These are phyloP conservation scores for Trypanosoma avium DNA, from an alignment of 208 protist species.

Conservation along the genomic window DNA sequence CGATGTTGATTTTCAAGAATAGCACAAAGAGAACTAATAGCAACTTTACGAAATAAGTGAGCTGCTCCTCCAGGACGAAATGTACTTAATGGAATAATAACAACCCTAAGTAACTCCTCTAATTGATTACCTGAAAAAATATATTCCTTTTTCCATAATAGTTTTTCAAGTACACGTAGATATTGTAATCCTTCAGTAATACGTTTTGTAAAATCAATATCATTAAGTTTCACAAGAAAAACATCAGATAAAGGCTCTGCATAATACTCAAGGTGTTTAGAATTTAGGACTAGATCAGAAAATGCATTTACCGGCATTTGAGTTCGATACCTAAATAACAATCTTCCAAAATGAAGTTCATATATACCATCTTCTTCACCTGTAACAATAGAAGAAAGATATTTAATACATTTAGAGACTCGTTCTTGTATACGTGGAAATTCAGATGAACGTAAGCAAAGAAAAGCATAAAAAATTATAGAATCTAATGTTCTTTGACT, in stretches of 20 bases:
- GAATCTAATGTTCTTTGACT: conserved; percentile 80
- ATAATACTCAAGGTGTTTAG: conserved; percentile 24
- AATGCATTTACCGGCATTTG: conserved; percentile 73
- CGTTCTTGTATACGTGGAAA: conserved; percentile 40
- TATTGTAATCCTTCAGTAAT: conserved; percentile 79
- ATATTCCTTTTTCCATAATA: conserved; percentile 46
- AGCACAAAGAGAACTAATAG: conserved; percentile 77
- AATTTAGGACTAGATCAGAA: conserved; percentile 61
- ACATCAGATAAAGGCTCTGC: conserved; percentile 47
- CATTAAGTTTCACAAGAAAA: conserved; percentile 63
- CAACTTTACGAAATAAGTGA: conserved; percentile 86
- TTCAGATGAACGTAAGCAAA: conserved; percentile 50
- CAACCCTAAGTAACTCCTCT: conserved; percentile 55
- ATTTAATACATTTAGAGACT: conserved; percentile 34
- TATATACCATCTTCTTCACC: conserved; percentile 63
- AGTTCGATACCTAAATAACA: conserved; percentile 61
- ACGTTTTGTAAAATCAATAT: conserved; percentile 68
- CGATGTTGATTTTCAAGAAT: conserved; percentile 38
- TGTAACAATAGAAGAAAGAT: conserved; percentile 66
- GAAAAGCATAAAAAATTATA: conserved; percentile 71
- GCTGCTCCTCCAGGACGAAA: conserved; percentile 70
- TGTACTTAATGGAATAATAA: conserved; percentile 60
- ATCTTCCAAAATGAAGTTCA: conserved; percentile 51
- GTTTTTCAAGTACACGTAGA: conserved; percentile 68
- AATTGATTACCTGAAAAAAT: conserved; percentile 41